Evolutionary conservation across 306 rosid genomes (phyloP), one percentile per base, ranked within the genome.

Genomic region (Quercus bicolor): DNA sequence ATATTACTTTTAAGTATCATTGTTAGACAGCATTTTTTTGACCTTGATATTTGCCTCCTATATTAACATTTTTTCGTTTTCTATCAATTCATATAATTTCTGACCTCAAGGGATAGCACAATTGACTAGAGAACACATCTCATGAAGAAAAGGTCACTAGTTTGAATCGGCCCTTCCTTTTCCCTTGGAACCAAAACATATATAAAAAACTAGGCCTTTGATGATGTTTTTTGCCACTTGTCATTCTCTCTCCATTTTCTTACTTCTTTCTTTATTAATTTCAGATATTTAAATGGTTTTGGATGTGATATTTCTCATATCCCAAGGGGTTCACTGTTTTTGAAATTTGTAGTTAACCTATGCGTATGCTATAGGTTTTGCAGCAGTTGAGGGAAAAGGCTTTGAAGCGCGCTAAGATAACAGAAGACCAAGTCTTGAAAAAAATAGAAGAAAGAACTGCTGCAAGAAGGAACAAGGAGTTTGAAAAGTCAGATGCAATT

Each of bases 381-480:
- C 94, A 82, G 83, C 86, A 96, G 86, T 88, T 96, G 16, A 90
- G 53, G 78, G 93, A 88, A 83, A 93, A 87, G 60, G 97, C 94
- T 61, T 83, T 93, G 69, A 93, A 78, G 80, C 99, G 99, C 12
- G 97, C 99, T 7, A 87, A 88, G 65, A 52, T 93, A 81, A 90
- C 99, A 33, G 89, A 93, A 80, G 91, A 79, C 13, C 84, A 91
- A 74, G 90, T 96, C 37, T 51, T 89, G 82, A 82, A 80, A 81
- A 91, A 88, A 79, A 91, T 93, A 20, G 86, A 90, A 84, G 98
- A 90, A 75, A 84, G 99, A 77, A 86, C 81, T 26, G 81, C 83
- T 57, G 98, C 97, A 31, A 93, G 99, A 84, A 75, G 72, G 70
- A 84, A 91, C 33, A 96, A 85, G 81, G 98, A 93, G 75, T 96